Base-by-base conservation (phyloP, 2,329 filamentous ascomycete genomes). In the Monosporascus sp. region DNA sequence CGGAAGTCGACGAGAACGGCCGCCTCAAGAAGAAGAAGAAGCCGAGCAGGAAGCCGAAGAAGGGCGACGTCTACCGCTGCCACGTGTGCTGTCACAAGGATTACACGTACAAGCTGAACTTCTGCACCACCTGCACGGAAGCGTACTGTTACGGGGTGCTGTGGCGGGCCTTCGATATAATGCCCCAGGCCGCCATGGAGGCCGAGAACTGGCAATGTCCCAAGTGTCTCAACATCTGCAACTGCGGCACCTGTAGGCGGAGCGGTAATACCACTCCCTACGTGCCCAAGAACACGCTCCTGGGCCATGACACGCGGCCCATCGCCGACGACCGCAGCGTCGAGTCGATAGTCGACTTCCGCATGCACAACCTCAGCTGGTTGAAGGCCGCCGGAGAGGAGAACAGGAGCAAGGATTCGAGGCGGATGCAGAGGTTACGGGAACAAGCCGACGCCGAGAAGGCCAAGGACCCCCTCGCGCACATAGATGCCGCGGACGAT, bases 101-200 rank as follows among this genome's bases (percentile, higher is more conserved):
- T 63, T 86, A 88, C 50, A 84, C 79, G 20, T 97, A 95, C 82
- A 92, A 91, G 64, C 83, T 96, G 57, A 90, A 90, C 2, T 81
- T 84, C 50, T 99, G 94, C 70, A 85, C 84, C 0, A 85, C 79
- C 8, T 97, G 94, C 64, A 77, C 80, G 14, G 78, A 88, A 52
- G 84, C 82, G 0, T 99, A 95, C 67, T 97, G 94, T 69, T 99
- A 95, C 65, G 93, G 93, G n/a, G 88, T 88, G 17, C 78, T 99
- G 2, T 97, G 91, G 72, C 81, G 94, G 52, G 92, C 90, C 1
- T 96, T 96, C 65, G 93, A 97, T 68, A 82, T 91, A 67, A 88
- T 91, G 81, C 94, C 94, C 0, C 84, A 93, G 62, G 78, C 84
- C 20, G 83, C 92, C 1, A 87, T 97, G 80, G 86, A 95, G 65